phyloP scores from a whole-genome alignment of 495 filamentous ascomycete genomes.

The Penicillium silybi region DNA sequence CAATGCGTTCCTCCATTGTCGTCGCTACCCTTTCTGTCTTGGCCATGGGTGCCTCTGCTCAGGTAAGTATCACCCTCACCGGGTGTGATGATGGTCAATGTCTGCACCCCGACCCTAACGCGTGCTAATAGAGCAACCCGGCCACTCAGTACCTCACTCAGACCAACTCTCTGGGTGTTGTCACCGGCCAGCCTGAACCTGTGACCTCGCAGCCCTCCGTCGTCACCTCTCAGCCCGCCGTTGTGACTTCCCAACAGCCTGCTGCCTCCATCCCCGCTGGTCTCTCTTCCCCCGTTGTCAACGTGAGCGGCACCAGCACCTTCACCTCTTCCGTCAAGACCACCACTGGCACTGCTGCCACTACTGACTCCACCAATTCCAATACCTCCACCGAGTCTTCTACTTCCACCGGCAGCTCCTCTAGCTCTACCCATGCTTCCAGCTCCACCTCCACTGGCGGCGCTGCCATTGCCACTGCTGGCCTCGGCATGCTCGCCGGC shows the following conservation, averaged over 20 bases:
- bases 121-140: slow-evolving; percentile 31
- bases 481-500: slow-evolving; percentile 42
- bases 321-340: slow-evolving; percentile 5
- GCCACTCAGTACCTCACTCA: slow-evolving; percentile 41
- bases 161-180: slow-evolving; percentile 54
- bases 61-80: slow-evolving; percentile 15
- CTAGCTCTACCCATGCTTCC: too few species aligned
- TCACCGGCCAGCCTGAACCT: slow-evolving; percentile 46
- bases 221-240: slow-evolving; percentile 40
- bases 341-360: slow-evolving; percentile 13
- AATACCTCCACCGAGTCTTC: slow-evolving; percentile 7
- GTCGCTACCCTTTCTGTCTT: slow-evolving; percentile 41
- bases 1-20: slow-evolving; percentile 40
- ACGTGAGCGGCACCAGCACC: slow-evolving; percentile 12
- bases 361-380: slow-evolving; percentile 3
- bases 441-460: slow-evolving; percentile 29
- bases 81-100: background rate
- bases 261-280: slow-evolving; percentile 50
- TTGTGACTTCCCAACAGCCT: slow-evolving; percentile 39
- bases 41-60: slow-evolving; percentile 20
- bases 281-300: slow-evolving; percentile 26
- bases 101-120: background rate
- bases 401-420: slow-evolving; percentile 19
- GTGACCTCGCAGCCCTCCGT: slow-evolving; percentile 34
- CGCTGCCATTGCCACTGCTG: slow-evolving; percentile 35